Conservation (phyloP, 768 basidiomycete species). For the Termitomyces sp. region DNA sequence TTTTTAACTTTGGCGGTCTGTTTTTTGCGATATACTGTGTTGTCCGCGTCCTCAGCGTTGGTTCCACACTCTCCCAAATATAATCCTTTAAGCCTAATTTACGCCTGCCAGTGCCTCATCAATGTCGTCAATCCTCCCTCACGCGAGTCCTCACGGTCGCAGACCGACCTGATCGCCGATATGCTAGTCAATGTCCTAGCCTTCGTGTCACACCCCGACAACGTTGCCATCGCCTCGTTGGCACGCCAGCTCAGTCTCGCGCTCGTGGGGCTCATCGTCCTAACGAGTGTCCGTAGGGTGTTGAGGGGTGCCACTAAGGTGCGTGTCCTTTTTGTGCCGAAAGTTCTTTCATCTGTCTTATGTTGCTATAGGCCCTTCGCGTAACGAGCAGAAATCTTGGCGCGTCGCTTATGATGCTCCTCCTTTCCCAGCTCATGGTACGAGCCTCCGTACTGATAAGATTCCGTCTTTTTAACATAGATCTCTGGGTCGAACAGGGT, state of each 20-base stretch:
- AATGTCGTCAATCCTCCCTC: slow-evolving; percentile 40
- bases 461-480: background rate
- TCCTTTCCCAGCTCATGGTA: slow-evolving; percentile 83
- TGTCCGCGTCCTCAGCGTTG: slow-evolving; percentile 54
- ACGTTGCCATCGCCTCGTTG: slow-evolving; percentile 32
- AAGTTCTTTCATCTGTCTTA: background rate
- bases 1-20: slow-evolving; percentile 39
- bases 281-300: slow-evolving; percentile 66
- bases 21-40: slow-evolving; percentile 66
- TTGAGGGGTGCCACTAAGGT: slow-evolving; percentile 62
- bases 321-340: slow-evolving; percentile 9
- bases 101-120: slow-evolving; percentile 34
- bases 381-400: slow-evolving; percentile 66
- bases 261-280: slow-evolving; percentile 72
- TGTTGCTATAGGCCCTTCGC: slow-evolving; percentile 39
- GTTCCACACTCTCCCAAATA: slow-evolving; percentile 17
- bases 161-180: slow-evolving; percentile 27
- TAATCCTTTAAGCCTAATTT: background rate
- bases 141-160: slow-evolving; percentile 21
- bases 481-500: slow-evolving; percentile 36
- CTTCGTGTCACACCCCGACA: slow-evolving; percentile 17
- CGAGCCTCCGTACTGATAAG: background rate
- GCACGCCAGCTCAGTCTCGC: slow-evolving; percentile 53
- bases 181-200: slow-evolving; percentile 32
- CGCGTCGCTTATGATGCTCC: slow-evolving; percentile 69